Conservation (phyloP, 139 green algal genomes). For the Edaphochlamys debaryana region DNA sequence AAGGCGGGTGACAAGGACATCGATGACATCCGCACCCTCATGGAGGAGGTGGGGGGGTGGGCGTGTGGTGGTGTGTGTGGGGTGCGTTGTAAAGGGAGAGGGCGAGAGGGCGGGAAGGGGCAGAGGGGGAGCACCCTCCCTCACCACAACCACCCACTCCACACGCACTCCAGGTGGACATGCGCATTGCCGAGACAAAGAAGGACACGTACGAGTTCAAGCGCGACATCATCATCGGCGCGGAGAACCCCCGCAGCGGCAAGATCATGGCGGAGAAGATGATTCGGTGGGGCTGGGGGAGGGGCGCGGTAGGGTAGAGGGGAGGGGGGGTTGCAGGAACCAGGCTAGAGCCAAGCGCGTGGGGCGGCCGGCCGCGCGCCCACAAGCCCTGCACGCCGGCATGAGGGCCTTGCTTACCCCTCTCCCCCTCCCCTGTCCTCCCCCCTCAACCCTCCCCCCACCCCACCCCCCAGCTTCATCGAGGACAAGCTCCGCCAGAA, state of each 20-base stretch:
- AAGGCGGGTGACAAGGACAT: conserved; percentile 74
- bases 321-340: not conserved
- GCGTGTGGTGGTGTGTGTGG: too few relatives aligned
- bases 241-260: conserved; percentile 76
- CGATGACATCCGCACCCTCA: conserved; percentile 74
- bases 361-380: too few relatives aligned
- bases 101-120: too few relatives aligned
- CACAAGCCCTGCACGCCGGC: too few relatives aligned
- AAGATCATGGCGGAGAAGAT: conserved; percentile 81
- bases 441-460: too few relatives aligned
- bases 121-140: too few relatives aligned
- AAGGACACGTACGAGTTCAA: conserved; percentile 90
- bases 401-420: not conserved
- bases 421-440: not conserved
- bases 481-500: conserved; percentile 78
- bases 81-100: too few relatives aligned
- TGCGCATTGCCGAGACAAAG: conserved; percentile 80
- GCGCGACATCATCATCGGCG: conserved; percentile 85
- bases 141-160: too few relatives aligned
- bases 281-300: conserved; percentile 49
- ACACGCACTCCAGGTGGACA: too few relatives aligned
- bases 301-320: not conserved
- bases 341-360: too few relatives aligned
- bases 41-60: too few relatives aligned
- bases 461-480: conserved; percentile 60